Evolutionary conservation across 129 eudicot genomes (phyloP), one percentile per base, ranked within the genome.

Genomic region (Lonicera japonica): DNA sequence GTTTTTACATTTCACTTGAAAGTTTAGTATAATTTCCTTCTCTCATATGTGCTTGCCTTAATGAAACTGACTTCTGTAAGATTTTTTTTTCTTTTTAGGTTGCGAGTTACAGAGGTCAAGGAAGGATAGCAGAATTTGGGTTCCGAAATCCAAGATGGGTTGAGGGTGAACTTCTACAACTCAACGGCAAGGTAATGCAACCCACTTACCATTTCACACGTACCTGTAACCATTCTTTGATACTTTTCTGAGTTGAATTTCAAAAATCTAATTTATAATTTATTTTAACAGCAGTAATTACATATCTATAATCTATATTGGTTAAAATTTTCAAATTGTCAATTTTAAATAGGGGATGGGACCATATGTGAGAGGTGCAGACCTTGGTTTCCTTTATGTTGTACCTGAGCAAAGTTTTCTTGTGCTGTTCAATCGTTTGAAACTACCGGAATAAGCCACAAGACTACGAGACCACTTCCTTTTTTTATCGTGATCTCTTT

Each of bases 121-220:
- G 99, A 61, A 88, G 96, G 53, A 88, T 94, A 16, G 99, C 96
- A 34, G 95, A 94, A 59, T 82, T 82, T 66, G 99, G 99, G 36
- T 88, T 85, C 65, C 66, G 70, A 64, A 85, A 88, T 72, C 92
- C 96, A 15, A 85, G 73, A 75, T 94, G 99, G 99, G 99, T 94
- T 17, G 96, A 94, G 56, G 99, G 99, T 0, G 99, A 94, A 78
- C 96, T 94, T 63, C 89, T 94, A 25, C 95, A 88, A 68, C 95
- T 94, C 64, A 88, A 79, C 65, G 99, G 99, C 80, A 85, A 79
- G 99, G 99, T 94, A 85, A 81, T 39, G 25, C 12, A 39, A 21
- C 51, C 6, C 14, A n/a, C n/a, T n/a, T n/a, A n/a, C n/a, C n/a
- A 9, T 20, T 50, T 29, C 25, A 34, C 48, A 18, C 50, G 8